Evolutionary conservation across 169 alveolate genomes (phyloP).

Genomic region (Cytauxzoon felis): DNA sequence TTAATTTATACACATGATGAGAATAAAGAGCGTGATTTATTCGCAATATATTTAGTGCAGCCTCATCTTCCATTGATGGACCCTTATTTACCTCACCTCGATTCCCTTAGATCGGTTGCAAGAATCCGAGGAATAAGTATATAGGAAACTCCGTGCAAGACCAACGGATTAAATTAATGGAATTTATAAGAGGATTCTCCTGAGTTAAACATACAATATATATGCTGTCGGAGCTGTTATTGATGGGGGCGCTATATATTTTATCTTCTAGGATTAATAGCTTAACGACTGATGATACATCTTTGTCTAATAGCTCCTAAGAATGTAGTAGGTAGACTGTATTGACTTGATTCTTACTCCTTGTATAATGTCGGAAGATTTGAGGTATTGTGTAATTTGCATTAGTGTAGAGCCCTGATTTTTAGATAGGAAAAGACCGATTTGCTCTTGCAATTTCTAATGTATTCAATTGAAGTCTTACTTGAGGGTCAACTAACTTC

Average conservation of each 20-base stretch:
- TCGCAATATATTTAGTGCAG: too few species aligned
- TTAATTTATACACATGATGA: too few species aligned
- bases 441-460: constrained; percentile 56
- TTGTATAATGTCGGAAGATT: constrained; percentile 37
- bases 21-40: too few species aligned
- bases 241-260: constrained; percentile 47
- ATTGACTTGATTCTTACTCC: constrained; percentile 15
- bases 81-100: too few species aligned
- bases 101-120: too few species aligned
- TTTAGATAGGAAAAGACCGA: constrained; percentile 54
- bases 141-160: too few species aligned
- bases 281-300: constrained; percentile 40
- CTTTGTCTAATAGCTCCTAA: constrained; percentile 53
- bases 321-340: background rate
- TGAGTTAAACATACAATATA: constrained; percentile 50
- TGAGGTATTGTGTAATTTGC: constrained; percentile 62
- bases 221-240: constrained; percentile 28
- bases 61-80: too few species aligned
- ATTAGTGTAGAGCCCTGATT: constrained; percentile 62
- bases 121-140: too few species aligned
- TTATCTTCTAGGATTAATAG: constrained; percentile 53
- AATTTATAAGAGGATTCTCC: too few species aligned
- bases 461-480: constrained; percentile 39
- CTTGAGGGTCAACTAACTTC: constrained; percentile 66
- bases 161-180: too few species aligned